phyloP scores from a whole-genome alignment of 345 rosid species.

The Aquilaria sinensis region DNA sequence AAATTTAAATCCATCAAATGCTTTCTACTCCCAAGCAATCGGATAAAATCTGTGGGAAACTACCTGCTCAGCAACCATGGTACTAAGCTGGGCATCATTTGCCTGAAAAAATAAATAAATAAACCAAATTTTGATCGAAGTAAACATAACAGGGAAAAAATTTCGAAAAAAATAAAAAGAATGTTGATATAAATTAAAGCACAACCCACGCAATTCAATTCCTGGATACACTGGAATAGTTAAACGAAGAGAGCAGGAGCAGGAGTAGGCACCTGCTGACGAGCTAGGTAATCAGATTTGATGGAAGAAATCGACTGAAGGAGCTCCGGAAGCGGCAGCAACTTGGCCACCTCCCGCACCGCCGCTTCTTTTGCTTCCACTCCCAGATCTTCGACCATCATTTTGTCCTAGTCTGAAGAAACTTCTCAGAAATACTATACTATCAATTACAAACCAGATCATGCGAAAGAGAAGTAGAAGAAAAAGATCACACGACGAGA shows the following conservation, averaged over 20 bases:
- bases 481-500: too few species aligned
- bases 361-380: constrained; percentile 97
- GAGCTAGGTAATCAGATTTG: constrained; percentile 91
- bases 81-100: constrained; percentile 97
- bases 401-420: constrained; percentile 11
- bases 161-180: not conserved
- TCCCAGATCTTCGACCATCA: constrained; percentile 95
- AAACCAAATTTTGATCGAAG: not conserved
- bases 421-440: too few species aligned
- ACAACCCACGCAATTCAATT: not conserved
- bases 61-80: constrained; percentile 99
- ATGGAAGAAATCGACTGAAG: constrained; percentile 73
- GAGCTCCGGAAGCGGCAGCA: constrained; percentile 84
- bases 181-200: not conserved
- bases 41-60: not conserved
- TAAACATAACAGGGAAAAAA: not conserved
- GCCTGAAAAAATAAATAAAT: constrained; percentile 39
- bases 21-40: not conserved
- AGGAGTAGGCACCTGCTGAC: constrained; percentile 67
- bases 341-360: constrained; percentile 98
- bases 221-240: not conserved
- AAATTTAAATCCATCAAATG: not conserved
- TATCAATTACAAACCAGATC: too few species aligned
- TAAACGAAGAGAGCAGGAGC: not conserved
- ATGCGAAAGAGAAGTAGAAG: too few species aligned